phyloP scores from a whole-genome alignment of 495 filamentous ascomycete species.

The Aspergillus funiculosus region DNA sequence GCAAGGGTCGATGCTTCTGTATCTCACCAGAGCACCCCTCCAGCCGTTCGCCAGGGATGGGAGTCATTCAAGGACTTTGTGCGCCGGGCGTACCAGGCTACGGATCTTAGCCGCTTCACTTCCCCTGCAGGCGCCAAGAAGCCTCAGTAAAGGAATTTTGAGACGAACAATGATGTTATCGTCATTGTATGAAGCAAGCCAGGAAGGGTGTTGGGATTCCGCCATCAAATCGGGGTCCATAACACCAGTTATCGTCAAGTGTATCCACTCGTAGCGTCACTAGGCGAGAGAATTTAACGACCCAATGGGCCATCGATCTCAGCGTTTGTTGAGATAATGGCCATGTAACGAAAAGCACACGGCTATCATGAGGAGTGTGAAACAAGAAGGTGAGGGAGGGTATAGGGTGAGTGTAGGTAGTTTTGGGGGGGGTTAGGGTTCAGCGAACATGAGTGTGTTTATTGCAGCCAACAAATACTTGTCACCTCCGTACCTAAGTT shows the following conservation, averaged over 20 bases:
- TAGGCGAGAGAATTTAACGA: constrained; percentile 9
- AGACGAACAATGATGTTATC: too few relatives aligned
- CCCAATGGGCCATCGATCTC: constrained; percentile 2
- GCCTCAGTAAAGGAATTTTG: constrained; percentile 47
- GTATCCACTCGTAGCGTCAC: neutral
- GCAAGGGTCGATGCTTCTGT: constrained; percentile 73
- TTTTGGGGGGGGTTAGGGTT: constrained; percentile 6
- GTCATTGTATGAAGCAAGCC: too few relatives aligned
- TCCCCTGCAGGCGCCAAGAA: constrained; percentile 54
- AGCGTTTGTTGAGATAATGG: neutral
- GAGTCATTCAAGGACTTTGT: constrained; percentile 67
- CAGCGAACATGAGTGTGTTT: constrained; percentile 1
- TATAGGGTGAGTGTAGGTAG: neutral
- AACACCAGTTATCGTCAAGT: neutral
- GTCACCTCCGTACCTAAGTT: neutral
- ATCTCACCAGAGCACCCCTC: constrained; percentile 81
- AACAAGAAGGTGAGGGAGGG: neutral
- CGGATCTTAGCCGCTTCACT: constrained; percentile 68
- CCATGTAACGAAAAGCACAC: constrained; percentile 4
- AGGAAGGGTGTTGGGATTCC: neutral
- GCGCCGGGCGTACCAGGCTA: constrained; percentile 68
- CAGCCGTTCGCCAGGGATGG: constrained; percentile 78
- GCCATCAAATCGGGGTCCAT: too few relatives aligned
- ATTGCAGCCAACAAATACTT: neutral
- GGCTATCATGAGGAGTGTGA: constrained; percentile 4